Conservation (phyloP, 129 eudicot genomes). For the Flaveria sonorensis region DNA sequence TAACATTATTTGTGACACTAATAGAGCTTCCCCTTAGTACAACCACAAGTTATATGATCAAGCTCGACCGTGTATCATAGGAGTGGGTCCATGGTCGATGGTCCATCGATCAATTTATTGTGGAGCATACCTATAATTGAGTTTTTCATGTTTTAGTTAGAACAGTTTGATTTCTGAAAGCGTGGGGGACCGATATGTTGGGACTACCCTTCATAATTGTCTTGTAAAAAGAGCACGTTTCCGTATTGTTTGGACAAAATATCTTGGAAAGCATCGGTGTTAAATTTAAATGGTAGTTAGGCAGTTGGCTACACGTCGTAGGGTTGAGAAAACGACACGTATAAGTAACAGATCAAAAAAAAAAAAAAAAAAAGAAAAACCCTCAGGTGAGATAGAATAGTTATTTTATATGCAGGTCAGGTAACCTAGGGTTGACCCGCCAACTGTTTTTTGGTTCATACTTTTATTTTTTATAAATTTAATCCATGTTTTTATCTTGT, state of each 20-base stretch:
- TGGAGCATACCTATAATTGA: background rate
- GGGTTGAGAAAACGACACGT: too few relatives aligned
- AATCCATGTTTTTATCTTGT: too few relatives aligned
- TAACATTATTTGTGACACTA: background rate
- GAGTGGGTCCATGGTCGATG: background rate
- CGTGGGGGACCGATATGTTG: slow-evolving; percentile 1
- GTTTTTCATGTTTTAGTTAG: too few relatives aligned
- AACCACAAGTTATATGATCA: background rate
- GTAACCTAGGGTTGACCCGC: background rate
- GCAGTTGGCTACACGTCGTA: too few relatives aligned
- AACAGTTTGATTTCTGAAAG: too few relatives aligned
- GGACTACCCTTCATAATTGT: background rate
- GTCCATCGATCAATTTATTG: background rate
- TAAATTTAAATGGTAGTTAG: background rate
- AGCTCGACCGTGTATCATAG: background rate
- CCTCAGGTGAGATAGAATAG: background rate
- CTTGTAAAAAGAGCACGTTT: background rate
- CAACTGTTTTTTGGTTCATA: background rate
- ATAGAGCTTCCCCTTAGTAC: background rate
- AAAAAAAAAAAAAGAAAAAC: too few relatives aligned
- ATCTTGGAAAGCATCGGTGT: background rate
- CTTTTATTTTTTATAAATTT: background rate
- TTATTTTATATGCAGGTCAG: background rate
- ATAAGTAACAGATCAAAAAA: too few relatives aligned
- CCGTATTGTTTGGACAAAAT: background rate